Percentiles rank a stretch among this genome's conserved stretches.
Evolutionary conservation across 2,329 filamentous ascomycete species (phyloP).

Genomic region (Karstenula rhodostoma): DNA sequence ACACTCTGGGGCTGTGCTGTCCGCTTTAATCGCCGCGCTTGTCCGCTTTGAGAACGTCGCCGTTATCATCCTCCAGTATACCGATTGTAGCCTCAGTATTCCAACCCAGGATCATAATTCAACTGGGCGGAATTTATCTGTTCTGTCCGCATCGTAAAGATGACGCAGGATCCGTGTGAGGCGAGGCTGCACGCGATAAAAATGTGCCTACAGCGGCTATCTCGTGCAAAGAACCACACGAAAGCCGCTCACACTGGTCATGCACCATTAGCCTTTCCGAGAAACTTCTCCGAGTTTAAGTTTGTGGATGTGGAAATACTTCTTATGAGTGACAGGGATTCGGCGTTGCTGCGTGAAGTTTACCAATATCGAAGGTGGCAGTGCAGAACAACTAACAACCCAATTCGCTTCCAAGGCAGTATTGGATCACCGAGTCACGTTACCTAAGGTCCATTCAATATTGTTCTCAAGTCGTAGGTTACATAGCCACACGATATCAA

Average conservation of each 20-base stretch:
- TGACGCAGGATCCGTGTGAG: not conserved
- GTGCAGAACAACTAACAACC: not conserved
- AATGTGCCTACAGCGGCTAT: not conserved
- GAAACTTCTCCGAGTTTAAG: not conserved
- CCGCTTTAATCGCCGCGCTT: not conserved
- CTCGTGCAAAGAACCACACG: not conserved
- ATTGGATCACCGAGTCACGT: not conserved
- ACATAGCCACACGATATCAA: not conserved
- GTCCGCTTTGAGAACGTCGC: not conserved
- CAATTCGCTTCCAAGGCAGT: not conserved
- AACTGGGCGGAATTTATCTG: no score
- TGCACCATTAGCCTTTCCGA: not conserved
- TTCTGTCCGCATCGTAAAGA: slow-evolving; percentile 3
- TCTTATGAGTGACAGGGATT: not conserved
- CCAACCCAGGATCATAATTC: not conserved
- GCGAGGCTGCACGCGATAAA: not conserved
- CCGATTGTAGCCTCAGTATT: not conserved
- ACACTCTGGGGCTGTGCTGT: not conserved
- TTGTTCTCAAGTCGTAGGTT: not conserved
- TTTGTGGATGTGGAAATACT: not conserved
- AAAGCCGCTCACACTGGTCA: not conserved
- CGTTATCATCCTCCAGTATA: not conserved
- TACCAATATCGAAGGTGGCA: not conserved
- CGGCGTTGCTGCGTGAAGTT: not conserved
- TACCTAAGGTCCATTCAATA: not conserved